A percentile compares a stretch with the other conserved stretches of the same genome.
These are phyloP conservation scores for Epichloe uncinata DNA, from an alignment of 2,329 filamentous ascomycete species.

Conservation along the genomic window DNA sequence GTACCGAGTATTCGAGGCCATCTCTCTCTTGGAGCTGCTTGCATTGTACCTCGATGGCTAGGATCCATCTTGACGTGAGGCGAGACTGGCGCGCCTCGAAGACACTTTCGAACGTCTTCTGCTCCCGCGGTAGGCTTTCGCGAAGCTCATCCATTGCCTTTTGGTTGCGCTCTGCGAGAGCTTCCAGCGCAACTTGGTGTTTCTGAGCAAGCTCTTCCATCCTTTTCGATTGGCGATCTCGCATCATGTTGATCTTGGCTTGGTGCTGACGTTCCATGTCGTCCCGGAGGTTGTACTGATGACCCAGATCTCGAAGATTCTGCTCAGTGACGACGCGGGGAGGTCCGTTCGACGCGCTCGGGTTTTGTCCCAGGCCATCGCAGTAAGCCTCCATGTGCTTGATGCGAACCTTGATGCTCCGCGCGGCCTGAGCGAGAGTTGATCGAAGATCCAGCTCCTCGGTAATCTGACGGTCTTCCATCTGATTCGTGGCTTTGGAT, in stretches of 20 bases:
- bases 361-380: slow-evolving; percentile 33
- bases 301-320: slow-evolving; percentile 43
- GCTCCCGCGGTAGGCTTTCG: slow-evolving; percentile 34
- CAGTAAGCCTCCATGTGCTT: slow-evolving; percentile 56
- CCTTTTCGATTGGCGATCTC: slow-evolving; percentile 48
- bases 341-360: slow-evolving; percentile 24
- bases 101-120: slow-evolving; percentile 29
- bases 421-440: slow-evolving; percentile 41
- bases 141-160: slow-evolving; percentile 36
- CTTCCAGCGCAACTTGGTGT: slow-evolving; percentile 38
- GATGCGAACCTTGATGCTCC: slow-evolving; percentile 42
- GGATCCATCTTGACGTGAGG: slow-evolving; percentile 36
- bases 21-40: slow-evolving; percentile 35
- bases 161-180: slow-evolving; percentile 30
- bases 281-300: slow-evolving; percentile 48
- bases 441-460: slow-evolving; percentile 47
- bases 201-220: slow-evolving; percentile 45
- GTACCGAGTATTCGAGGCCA: slow-evolving; percentile 27
- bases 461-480: slow-evolving; percentile 49
- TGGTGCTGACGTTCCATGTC: slow-evolving; percentile 46
- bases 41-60: slow-evolving; percentile 39
- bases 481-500: slow-evolving; percentile 34
- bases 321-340: slow-evolving; percentile 43
- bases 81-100: slow-evolving; percentile 32
- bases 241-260: slow-evolving; percentile 49